A percentile compares a stretch with the other conserved stretches of the same genome.
Conservation (phyloP, 805 yeast species). For the Monosporozyma unispora region DNA sequence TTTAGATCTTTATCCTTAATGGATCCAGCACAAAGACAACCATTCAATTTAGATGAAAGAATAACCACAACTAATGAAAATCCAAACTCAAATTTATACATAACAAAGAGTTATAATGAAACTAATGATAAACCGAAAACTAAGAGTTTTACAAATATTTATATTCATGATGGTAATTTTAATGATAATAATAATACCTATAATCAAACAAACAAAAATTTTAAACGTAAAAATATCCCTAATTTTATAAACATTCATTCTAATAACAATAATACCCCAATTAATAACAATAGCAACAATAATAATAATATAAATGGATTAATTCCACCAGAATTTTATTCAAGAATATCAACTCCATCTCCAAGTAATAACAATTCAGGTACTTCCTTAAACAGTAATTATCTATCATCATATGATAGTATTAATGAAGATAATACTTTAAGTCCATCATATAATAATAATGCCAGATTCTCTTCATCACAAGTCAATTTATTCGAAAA, state of each 20-base stretch:
- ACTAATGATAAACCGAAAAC: neutral
- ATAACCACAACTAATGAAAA: neutral
- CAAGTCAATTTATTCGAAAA: conserved; percentile 16
- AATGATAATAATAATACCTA: conserved; percentile 7
- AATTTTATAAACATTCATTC: conserved; percentile 1
- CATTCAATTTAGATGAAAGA: conserved; percentile 11
- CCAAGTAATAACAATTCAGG: conserved; percentile 26
- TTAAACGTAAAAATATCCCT: neutral
- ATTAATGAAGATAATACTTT: neutral
- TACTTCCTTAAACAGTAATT: conserved; percentile 15
- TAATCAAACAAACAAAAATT: conserved; percentile 1
- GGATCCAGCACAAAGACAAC: conserved; percentile 23
- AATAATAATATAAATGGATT: conserved; percentile 11
- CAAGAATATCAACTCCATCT: conserved; percentile 28
- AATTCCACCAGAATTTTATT: conserved; percentile 32
- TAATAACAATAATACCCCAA: neutral
- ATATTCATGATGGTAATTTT: conserved; percentile 29
- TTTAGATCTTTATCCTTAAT: conserved; percentile 29
- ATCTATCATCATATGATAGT: neutral
- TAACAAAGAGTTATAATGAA: neutral
- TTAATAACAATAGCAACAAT: neutral
- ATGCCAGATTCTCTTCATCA: neutral
- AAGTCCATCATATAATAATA: conserved; percentile 1
- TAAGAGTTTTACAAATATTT: conserved; percentile 23
- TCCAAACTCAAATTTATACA: neutral